Percentiles rank a stretch among this genome's conserved stretches.
Evolutionary conservation across 1,284 basidiomycete genomes (phyloP).

Genomic region (Neolentinus lepideus): DNA sequence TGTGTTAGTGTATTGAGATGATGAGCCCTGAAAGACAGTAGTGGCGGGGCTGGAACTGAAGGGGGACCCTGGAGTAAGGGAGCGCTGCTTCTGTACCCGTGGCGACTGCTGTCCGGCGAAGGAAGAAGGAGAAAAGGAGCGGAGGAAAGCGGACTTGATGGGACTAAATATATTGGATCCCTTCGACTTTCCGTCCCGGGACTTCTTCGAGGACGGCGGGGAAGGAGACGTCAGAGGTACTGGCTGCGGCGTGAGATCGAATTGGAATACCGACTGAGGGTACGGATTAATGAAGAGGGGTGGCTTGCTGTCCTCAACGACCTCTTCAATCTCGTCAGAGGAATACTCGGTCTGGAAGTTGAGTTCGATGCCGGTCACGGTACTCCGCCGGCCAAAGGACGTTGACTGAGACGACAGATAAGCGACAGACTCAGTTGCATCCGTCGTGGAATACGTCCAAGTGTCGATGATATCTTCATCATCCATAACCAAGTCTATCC

Average conservation of each 20-base stretch:
- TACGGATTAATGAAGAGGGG: neutral
- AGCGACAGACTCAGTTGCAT: neutral
- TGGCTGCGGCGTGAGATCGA: neutral
- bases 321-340: neutral
- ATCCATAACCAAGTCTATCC: constrained; percentile 7
- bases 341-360: constrained; percentile 8
- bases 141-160: constrained; percentile 2
- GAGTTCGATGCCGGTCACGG: constrained; percentile 24
- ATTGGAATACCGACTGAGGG: neutral
- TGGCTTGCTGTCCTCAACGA: neutral
- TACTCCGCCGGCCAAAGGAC: constrained; percentile 10
- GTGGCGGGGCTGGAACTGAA: neutral
- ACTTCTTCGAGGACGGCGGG: constrained; percentile 12
- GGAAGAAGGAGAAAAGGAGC: constrained; percentile 1
- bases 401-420: neutral
- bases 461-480: neutral
- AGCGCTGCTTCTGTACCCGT: neutral
- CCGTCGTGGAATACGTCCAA: constrained; percentile 1
- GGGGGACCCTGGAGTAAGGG: neutral
- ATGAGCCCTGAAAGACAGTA: neutral
- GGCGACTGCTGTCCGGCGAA: neutral
- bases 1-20: neutral
- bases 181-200: constrained; percentile 23
- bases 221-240: constrained; percentile 1
- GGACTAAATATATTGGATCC: constrained; percentile 1